These are phyloP conservation scores for Piloderma croceum DNA, from an alignment of 768 basidiomycete species.

Conservation along the genomic window DNA sequence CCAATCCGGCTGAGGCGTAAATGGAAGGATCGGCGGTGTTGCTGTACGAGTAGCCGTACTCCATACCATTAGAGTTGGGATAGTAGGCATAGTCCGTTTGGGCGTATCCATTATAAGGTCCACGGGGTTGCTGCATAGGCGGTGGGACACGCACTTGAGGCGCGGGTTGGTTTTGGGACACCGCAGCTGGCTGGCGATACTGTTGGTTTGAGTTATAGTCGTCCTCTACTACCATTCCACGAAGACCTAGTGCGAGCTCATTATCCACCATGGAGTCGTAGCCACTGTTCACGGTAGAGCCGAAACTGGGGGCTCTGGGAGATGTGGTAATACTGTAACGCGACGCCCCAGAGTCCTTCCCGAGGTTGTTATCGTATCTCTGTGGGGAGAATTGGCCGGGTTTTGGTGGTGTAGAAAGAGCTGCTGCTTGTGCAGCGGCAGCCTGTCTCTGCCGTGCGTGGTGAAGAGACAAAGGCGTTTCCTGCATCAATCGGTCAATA, in stretches of 20 bases:
- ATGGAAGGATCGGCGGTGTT: constrained; percentile 42
- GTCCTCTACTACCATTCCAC: constrained; percentile 58
- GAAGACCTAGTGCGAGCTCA: constrained; percentile 51
- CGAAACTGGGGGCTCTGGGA: constrained; percentile 35
- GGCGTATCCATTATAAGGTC: constrained; percentile 45
- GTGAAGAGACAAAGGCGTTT: constrained; percentile 39
- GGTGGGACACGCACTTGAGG: constrained; percentile 34
- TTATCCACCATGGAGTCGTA: constrained; percentile 42
- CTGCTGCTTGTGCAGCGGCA: constrained; percentile 30
- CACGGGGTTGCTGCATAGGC: constrained; percentile 37
- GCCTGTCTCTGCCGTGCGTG: constrained; percentile 44
- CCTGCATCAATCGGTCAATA: too few relatives aligned
- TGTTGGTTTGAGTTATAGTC: constrained; percentile 35
- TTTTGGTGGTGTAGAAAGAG: constrained; percentile 39
- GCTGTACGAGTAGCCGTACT: constrained; percentile 56
- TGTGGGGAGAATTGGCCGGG: constrained; percentile 49
- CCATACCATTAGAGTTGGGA: constrained; percentile 40
- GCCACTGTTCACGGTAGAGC: constrained; percentile 25
- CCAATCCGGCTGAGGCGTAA: constrained; percentile 45
- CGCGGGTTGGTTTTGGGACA: constrained; percentile 22
- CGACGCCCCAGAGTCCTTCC: constrained; percentile 33
- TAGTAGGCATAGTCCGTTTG: constrained; percentile 62
- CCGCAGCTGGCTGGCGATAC: constrained; percentile 33
- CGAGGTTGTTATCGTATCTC: constrained; percentile 42
- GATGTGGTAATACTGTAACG: constrained; percentile 41